Base-by-base conservation (phyloP, 768 basidiomycete species). In the Suillus subluteus region DNA sequence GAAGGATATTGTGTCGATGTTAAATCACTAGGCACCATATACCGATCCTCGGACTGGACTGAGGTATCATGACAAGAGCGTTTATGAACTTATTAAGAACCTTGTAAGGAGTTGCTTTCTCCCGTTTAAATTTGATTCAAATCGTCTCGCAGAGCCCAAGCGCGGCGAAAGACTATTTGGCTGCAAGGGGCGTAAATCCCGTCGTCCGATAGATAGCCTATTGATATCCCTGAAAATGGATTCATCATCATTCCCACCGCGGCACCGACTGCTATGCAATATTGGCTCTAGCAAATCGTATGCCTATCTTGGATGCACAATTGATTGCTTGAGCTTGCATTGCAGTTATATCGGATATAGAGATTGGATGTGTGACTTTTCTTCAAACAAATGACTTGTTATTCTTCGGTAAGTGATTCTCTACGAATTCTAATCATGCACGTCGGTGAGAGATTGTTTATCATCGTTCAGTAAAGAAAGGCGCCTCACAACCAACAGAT, bases 31-130 rank as follows among this genome's bases (percentile, higher is more conserved):
- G 92, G 92, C 91, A 0, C 91, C 90, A 1, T 95, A 95, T 69
- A 94, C 91, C 0, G 91, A 95, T 70, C 93, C 94, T 7, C 85
- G 87, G 2, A 94, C 92, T 0, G 88, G 89, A 1, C 80, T 95
- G 12, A 84, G 94, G 5, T 95, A 91, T 73, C 91, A 95, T 68
- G 90, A 95, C 81, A 93, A 91, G 81, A 91, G 88, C 67, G 86
- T 95, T n/a, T 95, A 94, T 73, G 91, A 93, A 58, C 80, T 93
- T 37, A 87, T 95, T 69, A 92, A 91, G 74, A 83, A 85, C 59
- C 78, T 95, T 72, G 93, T 92, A 61, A 67, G 83, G 70, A 26
- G n/a, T 35, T 35, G 1, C 41, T 23, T 23, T 32, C 7, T 41
- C 12, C 41, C 38, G 2, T 44, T 37, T 12, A n/a, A 3, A 55